Evolutionary conservation across 371 early-diverging fungal species (phyloP), one percentile per base, ranked within the genome.

Genomic region (Funneliformis caledonium): DNA sequence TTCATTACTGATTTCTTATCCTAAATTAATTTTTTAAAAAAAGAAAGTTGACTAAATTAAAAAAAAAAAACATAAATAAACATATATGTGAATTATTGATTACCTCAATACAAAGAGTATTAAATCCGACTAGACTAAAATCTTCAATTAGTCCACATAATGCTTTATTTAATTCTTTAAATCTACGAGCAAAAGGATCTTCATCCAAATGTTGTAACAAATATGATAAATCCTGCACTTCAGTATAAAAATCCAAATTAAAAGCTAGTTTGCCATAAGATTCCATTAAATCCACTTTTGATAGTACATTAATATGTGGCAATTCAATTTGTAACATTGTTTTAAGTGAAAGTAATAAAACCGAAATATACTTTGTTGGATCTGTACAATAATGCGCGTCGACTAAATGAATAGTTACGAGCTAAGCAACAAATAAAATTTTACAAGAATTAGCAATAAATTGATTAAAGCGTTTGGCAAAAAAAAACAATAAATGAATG

Each of bases 351-450:
- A 95, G 86, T 56, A 98, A 76, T 11, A 97, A 88, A 0, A 97
- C 98, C 0, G 97, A 93, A 72, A 99, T 94, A 86, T 93, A 98
- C 84, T 98, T 98, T 11, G 96, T 85, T 2, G 95, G 90, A 85
- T 98, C 98, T 6, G 97, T 93, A 77, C 98, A 93, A 83, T 97
- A 98, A 82, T 95, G 96, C 4, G 95, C 90, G 82, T 99, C 99
- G 4, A 98, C 93, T 59, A 98, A 86, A 84, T 99, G 97, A n/a
- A 98, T 96, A 16, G 96, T 95, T 43, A 94, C 95, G 2, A 95
- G 85, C 85, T 92, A 84, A 26, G 59, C 81, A 61, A 81, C 82
- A 61, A 48, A 7, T 6, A 61, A 8, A 5, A 42, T 19, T 65
- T 47, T 43, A 14, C 22, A 72, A n/a, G 16, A n/a, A n/a, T n/a